Base-by-base conservation (phyloP, 306 rosid species). In the Inga leiocalycina region DNA sequence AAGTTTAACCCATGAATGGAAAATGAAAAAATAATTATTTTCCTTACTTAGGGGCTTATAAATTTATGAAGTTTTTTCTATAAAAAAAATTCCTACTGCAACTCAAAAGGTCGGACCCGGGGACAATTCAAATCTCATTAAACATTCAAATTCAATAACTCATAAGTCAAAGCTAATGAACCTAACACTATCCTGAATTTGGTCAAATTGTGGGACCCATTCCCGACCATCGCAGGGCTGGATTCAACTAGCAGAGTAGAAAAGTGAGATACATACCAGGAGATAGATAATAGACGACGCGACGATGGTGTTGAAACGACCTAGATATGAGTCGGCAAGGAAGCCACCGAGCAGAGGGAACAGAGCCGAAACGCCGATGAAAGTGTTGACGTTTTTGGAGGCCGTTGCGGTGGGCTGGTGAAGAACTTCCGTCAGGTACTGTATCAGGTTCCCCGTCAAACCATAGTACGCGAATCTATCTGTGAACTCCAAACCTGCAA, bases 391-490 rank as follows among this genome's bases (percentile, higher is more conserved):
- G 61, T 88, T 84, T 82, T 87, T 87, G 0, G 83, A 89, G 12
- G 95, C 95, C 1, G 80, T 79, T 4, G 90, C 76, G 14, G 59
- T 54, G 0, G 95, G 84, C 78, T 87, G 87, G 20, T 84, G 61
- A 67, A 90, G 84, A 74, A 83, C 86, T 54, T 85, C 79, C 17
- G 89, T 88, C 9, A 88, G 79, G 20, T 86, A 88, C 13, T 74
- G 65, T 24, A 88, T 71, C 2, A 88, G 85, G 44, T 88, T 88
- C 0, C 85, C 66, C 4, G 91, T 85, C 62, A 88, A 48, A 0
- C 89, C 91, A 11, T 81, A 85, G 79, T 86, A 86, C 4, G 91
- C 91, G 79, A 88, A 88, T 88, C 91, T 71, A 82, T 88, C 91
- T 5, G 88, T 89, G 66, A 88, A 39, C 69, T 86, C 91, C 81